phyloP scores from a whole-genome alignment of 176 grass and related monocot species.

The Musa beccarii region DNA sequence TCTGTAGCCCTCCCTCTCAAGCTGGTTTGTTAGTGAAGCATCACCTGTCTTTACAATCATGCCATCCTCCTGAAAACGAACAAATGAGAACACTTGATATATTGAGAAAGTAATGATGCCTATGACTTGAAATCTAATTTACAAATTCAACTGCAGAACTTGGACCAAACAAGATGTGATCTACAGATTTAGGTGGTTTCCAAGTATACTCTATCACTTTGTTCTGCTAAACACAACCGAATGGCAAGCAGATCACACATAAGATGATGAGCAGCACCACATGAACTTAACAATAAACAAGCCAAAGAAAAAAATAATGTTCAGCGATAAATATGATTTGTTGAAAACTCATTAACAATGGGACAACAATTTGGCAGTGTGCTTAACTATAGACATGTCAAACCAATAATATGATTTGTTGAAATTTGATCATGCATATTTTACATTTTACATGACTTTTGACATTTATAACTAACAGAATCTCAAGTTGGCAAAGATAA shows the following conservation, averaged over 20 bases:
- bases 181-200: no score
- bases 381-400: no score
- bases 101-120: slow-evolving; percentile 7
- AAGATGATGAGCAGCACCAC: no score
- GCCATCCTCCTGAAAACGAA: slow-evolving; percentile 51
- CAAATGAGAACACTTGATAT: slow-evolving; percentile 5
- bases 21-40: slow-evolving; percentile 54
- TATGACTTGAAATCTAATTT: background rate
- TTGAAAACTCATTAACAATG: background rate
- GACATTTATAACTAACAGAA: background rate
- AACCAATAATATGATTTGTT: background rate
- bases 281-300: background rate
- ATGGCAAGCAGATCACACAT: no score
- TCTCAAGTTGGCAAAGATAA: background rate
- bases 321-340: background rate
- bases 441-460: background rate
- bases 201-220: no score
- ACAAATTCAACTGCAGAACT: no score
- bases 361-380: background rate
- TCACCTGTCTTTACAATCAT: slow-evolving; percentile 91
- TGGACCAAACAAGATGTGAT: no score
- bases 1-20: slow-evolving; percentile 69
- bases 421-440: background rate
- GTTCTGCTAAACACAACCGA: no score
- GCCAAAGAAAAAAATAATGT: background rate